These are phyloP conservation scores for Coemansia sp. DNA, from an alignment of 192 early-diverging fungal species.

Conservation along the genomic window DNA sequence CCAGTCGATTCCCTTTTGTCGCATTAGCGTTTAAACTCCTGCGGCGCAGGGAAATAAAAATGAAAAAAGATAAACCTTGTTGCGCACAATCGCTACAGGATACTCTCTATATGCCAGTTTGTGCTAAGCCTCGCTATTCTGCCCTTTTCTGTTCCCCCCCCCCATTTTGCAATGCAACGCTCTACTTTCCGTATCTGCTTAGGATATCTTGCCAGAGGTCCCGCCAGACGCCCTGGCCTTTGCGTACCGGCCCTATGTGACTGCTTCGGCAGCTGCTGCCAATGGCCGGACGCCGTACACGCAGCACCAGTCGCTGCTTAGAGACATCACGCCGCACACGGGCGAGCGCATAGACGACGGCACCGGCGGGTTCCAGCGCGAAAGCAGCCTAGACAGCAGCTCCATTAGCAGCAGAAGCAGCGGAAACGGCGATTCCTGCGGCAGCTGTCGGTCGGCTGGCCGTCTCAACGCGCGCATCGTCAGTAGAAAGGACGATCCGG, in stretches of 20 bases:
- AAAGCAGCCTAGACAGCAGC: background rate
- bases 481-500: background rate
- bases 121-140: no score
- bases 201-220: conserved; percentile 29
- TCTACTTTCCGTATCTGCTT: background rate
- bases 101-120: background rate
- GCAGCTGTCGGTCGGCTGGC: background rate
- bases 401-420: background rate
- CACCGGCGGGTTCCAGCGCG: background rate
- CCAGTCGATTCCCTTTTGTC: no score
- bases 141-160: background rate
- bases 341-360: background rate
- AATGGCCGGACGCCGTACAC: background rate
- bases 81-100: background rate
- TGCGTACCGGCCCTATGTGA: conserved; percentile 43
- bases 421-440: background rate
- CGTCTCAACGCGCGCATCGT: background rate
- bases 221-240: conserved; percentile 20
- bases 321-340: background rate
- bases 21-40: no score
- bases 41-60: no score
- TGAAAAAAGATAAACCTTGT: no score
- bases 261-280: conserved; percentile 4
- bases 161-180: no score
- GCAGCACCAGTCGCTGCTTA: conserved; percentile 2